These are phyloP conservation scores for Malania oleifera DNA, from an alignment of 164 flowering plant species.

Conservation along the genomic window DNA sequence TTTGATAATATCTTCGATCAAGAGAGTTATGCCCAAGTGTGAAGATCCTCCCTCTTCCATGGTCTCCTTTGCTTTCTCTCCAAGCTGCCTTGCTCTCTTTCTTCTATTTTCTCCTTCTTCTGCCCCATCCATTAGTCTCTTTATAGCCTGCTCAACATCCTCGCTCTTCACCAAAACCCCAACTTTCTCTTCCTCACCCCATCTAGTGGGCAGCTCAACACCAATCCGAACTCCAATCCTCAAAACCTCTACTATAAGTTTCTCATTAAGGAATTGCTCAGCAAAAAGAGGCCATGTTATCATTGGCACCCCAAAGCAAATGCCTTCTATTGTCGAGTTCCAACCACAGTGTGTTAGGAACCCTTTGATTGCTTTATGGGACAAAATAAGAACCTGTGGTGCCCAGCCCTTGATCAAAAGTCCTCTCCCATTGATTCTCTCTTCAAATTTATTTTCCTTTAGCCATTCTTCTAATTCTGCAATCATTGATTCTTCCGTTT, in stretches of 20 bases:
- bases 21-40: conserved; percentile 17
- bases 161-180: conserved; percentile 36
- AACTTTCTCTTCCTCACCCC: conserved; percentile 40
- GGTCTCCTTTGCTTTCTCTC: conserved; percentile 27
- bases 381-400: conserved; percentile 52
- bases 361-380: conserved; percentile 47
- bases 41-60: conserved; percentile 55
- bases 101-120: conserved; percentile 35
- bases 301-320: conserved; percentile 49
- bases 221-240: conserved; percentile 42
- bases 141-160: conserved; percentile 30
- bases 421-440: conserved; percentile 43
- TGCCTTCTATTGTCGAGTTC: conserved; percentile 61
- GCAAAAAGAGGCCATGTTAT: conserved; percentile 59
- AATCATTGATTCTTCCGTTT: conserved; percentile 9
- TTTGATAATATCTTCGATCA: conserved; percentile 37
- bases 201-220: conserved; percentile 23
- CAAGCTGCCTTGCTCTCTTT: conserved; percentile 32
- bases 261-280: conserved; percentile 59
- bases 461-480: conserved; percentile 40
- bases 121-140: conserved; percentile 29
- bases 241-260: conserved; percentile 35
- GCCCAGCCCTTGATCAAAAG: conserved; percentile 64
- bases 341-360: conserved; percentile 69
- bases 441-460: conserved; percentile 31